These are phyloP conservation scores for Epichloe baconii DNA, from an alignment of 2,329 filamentous ascomycete species.

Conservation along the genomic window DNA sequence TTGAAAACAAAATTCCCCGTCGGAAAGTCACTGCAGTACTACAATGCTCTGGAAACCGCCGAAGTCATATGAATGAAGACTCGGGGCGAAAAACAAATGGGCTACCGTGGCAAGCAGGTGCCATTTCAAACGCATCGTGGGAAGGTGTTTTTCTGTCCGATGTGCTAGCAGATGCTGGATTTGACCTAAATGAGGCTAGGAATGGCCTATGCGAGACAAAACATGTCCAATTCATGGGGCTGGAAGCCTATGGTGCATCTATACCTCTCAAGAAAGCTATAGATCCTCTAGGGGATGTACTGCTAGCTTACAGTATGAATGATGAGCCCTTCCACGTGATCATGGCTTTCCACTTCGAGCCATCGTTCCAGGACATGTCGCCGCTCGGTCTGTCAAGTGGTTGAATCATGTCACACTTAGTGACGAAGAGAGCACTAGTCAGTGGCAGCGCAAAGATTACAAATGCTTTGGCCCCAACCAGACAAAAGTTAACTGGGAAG, in stretches of 20 bases:
- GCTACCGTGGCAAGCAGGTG: conserved; percentile 45
- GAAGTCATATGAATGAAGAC: conserved; percentile 42
- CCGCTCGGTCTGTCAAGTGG: conserved; percentile 58
- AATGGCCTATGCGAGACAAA: conserved; percentile 25
- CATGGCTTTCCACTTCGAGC: conserved; percentile 53
- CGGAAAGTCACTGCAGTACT: conserved; percentile 41
- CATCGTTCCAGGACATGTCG: conserved; percentile 52
- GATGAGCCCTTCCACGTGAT: conserved; percentile 47
- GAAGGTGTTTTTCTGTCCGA: conserved; percentile 42
- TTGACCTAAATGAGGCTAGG: conserved; percentile 26
- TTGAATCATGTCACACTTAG: conserved; percentile 49
- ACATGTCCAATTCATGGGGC: conserved; percentile 44
- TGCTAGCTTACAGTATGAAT: conserved; percentile 58
- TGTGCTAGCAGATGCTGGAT: conserved; percentile 42
- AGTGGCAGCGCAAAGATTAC: conserved; percentile 56
- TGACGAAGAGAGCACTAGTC: conserved; percentile 51
- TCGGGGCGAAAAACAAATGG: conserved; percentile 37
- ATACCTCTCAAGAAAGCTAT: conserved; percentile 46
- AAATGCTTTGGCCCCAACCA: conserved; percentile 56
- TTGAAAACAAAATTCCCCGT: conserved; percentile 36
- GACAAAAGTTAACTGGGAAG: conserved; percentile 46
- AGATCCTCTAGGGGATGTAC: conserved; percentile 48
- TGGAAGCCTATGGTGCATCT: conserved; percentile 48
- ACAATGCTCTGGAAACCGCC: conserved; percentile 49
- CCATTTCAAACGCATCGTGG: conserved; percentile 48